phyloP scores from a whole-genome alignment of 495 filamentous ascomycete genomes.

The Tetracladium setigerum region DNA sequence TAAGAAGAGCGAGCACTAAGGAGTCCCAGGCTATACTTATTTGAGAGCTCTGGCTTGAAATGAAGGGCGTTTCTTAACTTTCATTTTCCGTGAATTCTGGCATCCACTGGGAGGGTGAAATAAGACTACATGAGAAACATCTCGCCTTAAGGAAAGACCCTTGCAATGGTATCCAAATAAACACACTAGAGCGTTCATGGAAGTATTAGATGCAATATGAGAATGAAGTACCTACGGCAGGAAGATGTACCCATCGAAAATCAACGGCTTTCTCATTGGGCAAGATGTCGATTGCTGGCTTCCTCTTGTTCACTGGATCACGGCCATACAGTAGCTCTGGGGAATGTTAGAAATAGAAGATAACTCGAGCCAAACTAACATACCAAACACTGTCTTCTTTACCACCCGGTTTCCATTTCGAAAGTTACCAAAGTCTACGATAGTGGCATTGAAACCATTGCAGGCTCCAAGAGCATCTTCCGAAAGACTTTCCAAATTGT shows the following conservation, averaged over 20 bases:
- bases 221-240: conserved; percentile 44
- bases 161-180: too few species aligned
- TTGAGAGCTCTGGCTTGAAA: too few species aligned
- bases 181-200: conserved; percentile 12
- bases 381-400: conserved; percentile 44
- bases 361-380: background rate
- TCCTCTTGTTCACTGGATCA: conserved; percentile 45
- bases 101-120: too few species aligned
- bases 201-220: conserved; percentile 7
- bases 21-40: too few species aligned
- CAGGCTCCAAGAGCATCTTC: conserved; percentile 48
- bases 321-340: conserved; percentile 51
- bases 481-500: conserved; percentile 42
- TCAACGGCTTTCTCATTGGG: conserved; percentile 47
- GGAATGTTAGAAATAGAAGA: background rate
- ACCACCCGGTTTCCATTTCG: conserved; percentile 54
- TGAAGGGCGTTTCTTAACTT: too few species aligned
- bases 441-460: conserved; percentile 55
- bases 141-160: too few species aligned
- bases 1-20: too few species aligned
- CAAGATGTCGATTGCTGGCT: conserved; percentile 43
- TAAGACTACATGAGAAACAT: too few species aligned
- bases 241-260: conserved; percentile 66
- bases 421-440: conserved; percentile 63
- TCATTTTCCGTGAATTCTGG: too few species aligned